These are phyloP conservation scores for Phlebiopsis flavidoalba DNA, from an alignment of 768 basidiomycete genomes.

Conservation along the genomic window DNA sequence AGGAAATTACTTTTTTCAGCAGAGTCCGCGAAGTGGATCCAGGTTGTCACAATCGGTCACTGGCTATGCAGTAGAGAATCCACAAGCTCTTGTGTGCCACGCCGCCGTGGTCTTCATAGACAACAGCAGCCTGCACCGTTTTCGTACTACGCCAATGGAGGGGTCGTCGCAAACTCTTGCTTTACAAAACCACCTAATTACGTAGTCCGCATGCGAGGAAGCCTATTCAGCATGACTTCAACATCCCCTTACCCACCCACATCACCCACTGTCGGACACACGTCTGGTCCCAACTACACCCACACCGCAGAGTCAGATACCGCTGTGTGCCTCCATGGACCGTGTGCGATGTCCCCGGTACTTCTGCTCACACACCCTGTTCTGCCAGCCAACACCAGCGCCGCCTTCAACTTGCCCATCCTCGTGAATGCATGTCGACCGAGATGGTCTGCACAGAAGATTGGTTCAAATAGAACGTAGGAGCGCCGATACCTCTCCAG, in stretches of 20 bases:
- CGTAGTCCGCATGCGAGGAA: slow-evolving; percentile 70
- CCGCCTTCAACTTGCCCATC: slow-evolving; percentile 96
- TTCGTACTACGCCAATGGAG: slow-evolving; percentile 89
- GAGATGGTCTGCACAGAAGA: slow-evolving; percentile 84
- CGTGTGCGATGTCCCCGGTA: too few species aligned
- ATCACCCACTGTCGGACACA: slow-evolving; percentile 84
- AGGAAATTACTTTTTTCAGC: slow-evolving; percentile 76
- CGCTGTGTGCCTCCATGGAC: too few species aligned
- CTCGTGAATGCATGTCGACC: slow-evolving; percentile 93
- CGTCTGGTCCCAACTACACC: slow-evolving; percentile 95
- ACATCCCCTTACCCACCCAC: background rate
- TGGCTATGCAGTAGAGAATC: slow-evolving; percentile 84
- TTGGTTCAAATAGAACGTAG: slow-evolving; percentile 91
- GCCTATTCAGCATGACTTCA: background rate
- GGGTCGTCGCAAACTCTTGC: slow-evolving; percentile 96
- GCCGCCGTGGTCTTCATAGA: slow-evolving; percentile 98
- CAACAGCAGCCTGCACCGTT: slow-evolving; percentile 79
- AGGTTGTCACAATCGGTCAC: slow-evolving; percentile 84
- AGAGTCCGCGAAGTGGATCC: slow-evolving; percentile 94
- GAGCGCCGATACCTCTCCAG: slow-evolving; percentile 89
- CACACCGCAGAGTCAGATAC: slow-evolving; percentile 96
- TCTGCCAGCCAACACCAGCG: slow-evolving; percentile 84
- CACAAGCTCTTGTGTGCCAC: slow-evolving; percentile 97
- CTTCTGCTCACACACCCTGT: slow-evolving; percentile 88
- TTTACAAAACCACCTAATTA: slow-evolving; percentile 90